A percentile compares a stretch with the other conserved stretches of the same genome.
Evolutionary conservation across 2,329 filamentous ascomycete species (phyloP).

Genomic region (Verticillium albo-atrum): DNA sequence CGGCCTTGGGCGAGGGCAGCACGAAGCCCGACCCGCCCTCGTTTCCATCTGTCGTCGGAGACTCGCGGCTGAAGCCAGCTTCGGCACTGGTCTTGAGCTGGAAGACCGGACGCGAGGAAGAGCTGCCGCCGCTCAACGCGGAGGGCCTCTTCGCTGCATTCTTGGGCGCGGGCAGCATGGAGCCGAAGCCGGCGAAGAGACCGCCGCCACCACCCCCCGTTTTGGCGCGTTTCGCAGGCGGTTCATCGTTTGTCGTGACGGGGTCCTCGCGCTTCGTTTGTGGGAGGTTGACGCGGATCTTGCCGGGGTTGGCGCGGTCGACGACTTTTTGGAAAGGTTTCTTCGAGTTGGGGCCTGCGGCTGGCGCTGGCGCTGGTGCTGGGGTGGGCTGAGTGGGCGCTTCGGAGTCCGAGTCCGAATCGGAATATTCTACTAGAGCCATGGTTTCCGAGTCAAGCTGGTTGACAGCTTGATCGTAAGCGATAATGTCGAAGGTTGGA

Average conservation of each 20-base stretch:
- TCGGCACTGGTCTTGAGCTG: slow-evolving; percentile 79
- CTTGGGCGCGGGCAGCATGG: slow-evolving; percentile 83
- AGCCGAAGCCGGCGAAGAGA: slow-evolving; percentile 77
- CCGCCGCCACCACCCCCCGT: slow-evolving; percentile 44
- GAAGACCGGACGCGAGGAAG: slow-evolving; percentile 27
- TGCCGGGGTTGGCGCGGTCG: slow-evolving; percentile 74
- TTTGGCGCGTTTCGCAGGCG: slow-evolving; percentile 68
- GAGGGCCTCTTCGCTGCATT: slow-evolving; percentile 34
- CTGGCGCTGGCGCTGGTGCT: slow-evolving; percentile 18
- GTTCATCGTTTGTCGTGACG: slow-evolving; percentile 38
- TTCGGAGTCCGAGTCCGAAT: slow-evolving; percentile 61
- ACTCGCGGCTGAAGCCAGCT: slow-evolving; percentile 71
- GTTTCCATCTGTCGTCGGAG: neutral
- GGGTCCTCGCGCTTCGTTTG: slow-evolving; percentile 33
- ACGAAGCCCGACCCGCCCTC: slow-evolving; percentile 19
- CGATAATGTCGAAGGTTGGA: neutral
- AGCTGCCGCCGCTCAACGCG: slow-evolving; percentile 22
- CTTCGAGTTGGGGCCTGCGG: slow-evolving; percentile 28
- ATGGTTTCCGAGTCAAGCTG: slow-evolving; percentile 37
- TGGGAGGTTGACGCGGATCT: slow-evolving; percentile 78
- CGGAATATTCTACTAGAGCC: slow-evolving; percentile 79
- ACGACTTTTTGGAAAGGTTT: slow-evolving; percentile 74
- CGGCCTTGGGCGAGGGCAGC: slow-evolving; percentile 36
- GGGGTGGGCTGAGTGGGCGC: slow-evolving; percentile 19
- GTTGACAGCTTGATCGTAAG: neutral